Base-by-base conservation (phyloP, 768 basidiomycete genomes). In the Phanerochaete sordida region DNA sequence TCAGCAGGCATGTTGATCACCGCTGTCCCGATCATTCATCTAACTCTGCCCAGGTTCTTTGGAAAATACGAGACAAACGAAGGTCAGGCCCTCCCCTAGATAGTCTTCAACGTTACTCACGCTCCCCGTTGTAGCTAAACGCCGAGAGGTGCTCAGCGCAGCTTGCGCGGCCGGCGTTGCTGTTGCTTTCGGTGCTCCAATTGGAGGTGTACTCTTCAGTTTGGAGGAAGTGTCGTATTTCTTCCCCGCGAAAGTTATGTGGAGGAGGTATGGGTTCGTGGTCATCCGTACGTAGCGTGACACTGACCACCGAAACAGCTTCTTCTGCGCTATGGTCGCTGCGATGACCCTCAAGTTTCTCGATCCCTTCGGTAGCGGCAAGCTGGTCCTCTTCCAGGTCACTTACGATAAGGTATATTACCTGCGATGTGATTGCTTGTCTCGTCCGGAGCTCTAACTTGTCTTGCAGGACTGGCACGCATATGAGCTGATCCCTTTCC, bases 251-350 rank as follows among this genome's bases (percentile, higher is more conserved):
- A 97, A 97, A 79, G 89, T 91, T 57, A 94, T 98, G 93, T 96
- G 93, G 92, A 79, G 94, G 77, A 91, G 91, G 93, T 93, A 68
- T 49, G 73, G 54, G 50, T 31, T n/a, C 16, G 2, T 23, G 16
- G 16, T 39, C 50, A 31, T 24, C 31, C 37, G 47, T 8, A 13
- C 3, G 49, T n/a, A 57, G 45, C 3, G 26, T 21, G 69, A 24
- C 77, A 16, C 35, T 76, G 66, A 76, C 74, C 23, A 51, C 19
- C n/a, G 69, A 56, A 69, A 16, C 70, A 96, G 93, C 68, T 99
- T 99, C 76, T 95, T 99, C 73, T 98, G 97, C 69, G 97, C 97
- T 1, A 87, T 98, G 82, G 92, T 98, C 64, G 97, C 97, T 1
- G 96, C 96, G 0, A 89, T 98, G 66, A 96, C 96, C 0, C 77